Conservation (phyloP, 345 rosid species). For the Aethionema arabicum region DNA sequence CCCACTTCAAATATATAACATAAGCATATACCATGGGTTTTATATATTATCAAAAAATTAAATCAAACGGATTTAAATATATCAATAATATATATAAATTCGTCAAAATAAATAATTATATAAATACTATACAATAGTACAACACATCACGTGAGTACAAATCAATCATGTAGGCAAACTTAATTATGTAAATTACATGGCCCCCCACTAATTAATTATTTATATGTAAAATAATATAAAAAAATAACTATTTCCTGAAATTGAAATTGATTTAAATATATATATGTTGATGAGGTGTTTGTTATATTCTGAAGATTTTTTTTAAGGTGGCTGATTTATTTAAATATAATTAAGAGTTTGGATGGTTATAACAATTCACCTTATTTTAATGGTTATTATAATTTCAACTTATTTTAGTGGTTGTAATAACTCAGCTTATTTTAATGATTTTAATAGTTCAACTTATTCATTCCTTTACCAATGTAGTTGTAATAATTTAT, state of each 20-base stretch:
- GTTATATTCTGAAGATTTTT: too few relatives aligned
- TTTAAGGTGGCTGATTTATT: too few relatives aligned
- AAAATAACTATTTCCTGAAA: neutral
- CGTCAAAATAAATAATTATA: neutral
- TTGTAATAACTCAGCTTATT: too few relatives aligned
- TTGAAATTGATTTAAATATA: neutral
- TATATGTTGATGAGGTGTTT: too few relatives aligned
- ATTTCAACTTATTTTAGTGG: too few relatives aligned
- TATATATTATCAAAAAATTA: neutral
- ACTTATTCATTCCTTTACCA: too few relatives aligned
- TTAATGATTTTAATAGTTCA: too few relatives aligned
- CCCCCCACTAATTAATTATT: conserved; percentile 9
- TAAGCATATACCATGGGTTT: conserved; percentile 31
- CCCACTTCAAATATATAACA: conserved; percentile 23
- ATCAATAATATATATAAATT: neutral
- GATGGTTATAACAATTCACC: too few relatives aligned
- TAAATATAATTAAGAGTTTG: too few relatives aligned
- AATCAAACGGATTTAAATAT: conserved; percentile 5
- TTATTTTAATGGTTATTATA: too few relatives aligned
- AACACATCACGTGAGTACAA: conserved; percentile 39
- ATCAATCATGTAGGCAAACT: conserved; percentile 29
- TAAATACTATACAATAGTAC: neutral
- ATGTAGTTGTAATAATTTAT: too few relatives aligned
- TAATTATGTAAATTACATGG: conserved; percentile 23
- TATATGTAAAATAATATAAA: neutral